Evolutionary conservation across 495 filamentous ascomycete species (phyloP), one percentile per base, ranked within the genome.

Genomic region (Rusavskia elegans): DNA sequence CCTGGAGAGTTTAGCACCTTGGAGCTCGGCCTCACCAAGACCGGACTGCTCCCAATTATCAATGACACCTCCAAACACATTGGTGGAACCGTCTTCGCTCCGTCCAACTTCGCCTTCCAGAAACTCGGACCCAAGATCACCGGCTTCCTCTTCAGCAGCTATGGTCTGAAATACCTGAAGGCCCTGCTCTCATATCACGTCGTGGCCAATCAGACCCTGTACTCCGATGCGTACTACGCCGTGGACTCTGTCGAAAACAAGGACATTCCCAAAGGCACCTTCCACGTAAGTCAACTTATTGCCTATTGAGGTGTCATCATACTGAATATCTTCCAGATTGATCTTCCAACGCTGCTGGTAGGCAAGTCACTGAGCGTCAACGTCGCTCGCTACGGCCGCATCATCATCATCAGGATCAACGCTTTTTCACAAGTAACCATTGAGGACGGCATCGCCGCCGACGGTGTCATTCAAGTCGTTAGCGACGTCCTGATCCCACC

Each of bases 391-490:
- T 82, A 71, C 57, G 77, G 71, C 29, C 71, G 78, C 19, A 78
- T 78, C 50, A 73, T 83, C 48, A 70, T 53, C 11, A 82, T 94
- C 36, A 75, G 74, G 66, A 70, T 92, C 54, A 90, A 93, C 64
- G 85, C 79, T 17, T 80, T 76, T 50, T 64, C 66, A 5, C 62
- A 56, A 7, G 79, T 90, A 3, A 65, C 67, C 2, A 63, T 84
- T 19, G 65, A 77, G 60, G 85, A 94, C 65, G 81, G 74, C 9
- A 59, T 87, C 41, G 82, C 80, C 1, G 68, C 62, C 29, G 82
- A 93, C 66, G 88, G 89, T 36, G 83, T 85, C 30, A 68, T 90
- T 30, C 88, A 94, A 55, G 79, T 87, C 39, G 66, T 89, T 8
- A 67, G 71, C 41, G 69, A 70, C 45, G 79, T 94, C 1, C 63